Percentiles rank a stretch among this genome's conserved stretches.
phyloP scores from a whole-genome alignment of 441 rosid genomes.

The Erodium texanum region DNA sequence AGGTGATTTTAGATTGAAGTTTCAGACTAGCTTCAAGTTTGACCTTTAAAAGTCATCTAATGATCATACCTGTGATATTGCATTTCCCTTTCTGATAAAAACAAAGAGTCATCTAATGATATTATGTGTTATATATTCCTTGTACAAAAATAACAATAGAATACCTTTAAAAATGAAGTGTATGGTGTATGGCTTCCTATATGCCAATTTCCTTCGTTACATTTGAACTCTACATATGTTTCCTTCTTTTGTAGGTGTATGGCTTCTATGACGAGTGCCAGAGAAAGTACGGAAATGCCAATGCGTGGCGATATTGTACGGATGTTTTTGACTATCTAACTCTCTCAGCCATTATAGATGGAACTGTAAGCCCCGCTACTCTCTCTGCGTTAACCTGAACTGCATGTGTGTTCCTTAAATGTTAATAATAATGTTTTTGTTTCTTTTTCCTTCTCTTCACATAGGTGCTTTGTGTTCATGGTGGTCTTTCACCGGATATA shows the following conservation, averaged over 20 bases:
- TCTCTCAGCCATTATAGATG: slow-evolving; percentile 97
- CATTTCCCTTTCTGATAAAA: too few relatives aligned
- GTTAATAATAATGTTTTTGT: not conserved
- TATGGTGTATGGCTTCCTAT: not conserved
- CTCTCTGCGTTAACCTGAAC: not conserved
- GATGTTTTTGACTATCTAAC: slow-evolving; percentile 98
- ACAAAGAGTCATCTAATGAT: too few relatives aligned
- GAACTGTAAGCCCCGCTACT: slow-evolving; percentile 52
- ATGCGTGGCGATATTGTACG: slow-evolving; percentile 99
- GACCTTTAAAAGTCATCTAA: not conserved
- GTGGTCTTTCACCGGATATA: slow-evolving; percentile 97
- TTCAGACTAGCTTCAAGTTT: slow-evolving; percentile 1
- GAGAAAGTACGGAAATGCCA: slow-evolving; percentile 98
- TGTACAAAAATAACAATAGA: not conserved
- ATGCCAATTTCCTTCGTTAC: not conserved
- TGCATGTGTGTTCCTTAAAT: not conserved
- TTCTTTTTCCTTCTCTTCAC: not conserved
- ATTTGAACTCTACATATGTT: not conserved
- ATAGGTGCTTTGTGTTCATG: slow-evolving; percentile 67
- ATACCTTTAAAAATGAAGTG: not conserved
- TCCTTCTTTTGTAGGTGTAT: slow-evolving; percentile 52
- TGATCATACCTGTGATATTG: too few relatives aligned
- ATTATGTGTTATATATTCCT: too few relatives aligned
- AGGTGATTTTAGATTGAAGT: not conserved
- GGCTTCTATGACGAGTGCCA: slow-evolving; percentile 99